These are phyloP conservation scores for Alternaria tenuissima DNA, from an alignment of 2,329 filamentous ascomycete genomes.

Conservation along the genomic window DNA sequence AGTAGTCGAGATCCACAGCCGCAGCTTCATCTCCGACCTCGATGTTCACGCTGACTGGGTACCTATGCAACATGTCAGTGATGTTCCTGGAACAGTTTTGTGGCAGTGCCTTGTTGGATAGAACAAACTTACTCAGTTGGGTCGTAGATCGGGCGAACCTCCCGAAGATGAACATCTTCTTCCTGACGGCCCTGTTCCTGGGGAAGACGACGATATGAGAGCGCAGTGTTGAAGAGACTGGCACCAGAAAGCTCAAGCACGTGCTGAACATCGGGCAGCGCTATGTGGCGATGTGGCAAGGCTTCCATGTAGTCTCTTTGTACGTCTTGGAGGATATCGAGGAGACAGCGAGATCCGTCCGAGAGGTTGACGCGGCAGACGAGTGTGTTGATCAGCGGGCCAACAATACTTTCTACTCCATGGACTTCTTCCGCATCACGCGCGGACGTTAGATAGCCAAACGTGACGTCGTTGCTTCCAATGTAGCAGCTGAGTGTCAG, in stretches of 20 bases:
- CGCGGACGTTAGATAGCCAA: conserved; percentile 56
- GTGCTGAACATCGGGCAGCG: conserved; percentile 58
- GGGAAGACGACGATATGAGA: conserved; percentile 58
- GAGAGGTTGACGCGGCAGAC: conserved; percentile 54
- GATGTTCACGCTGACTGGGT: conserved; percentile 58
- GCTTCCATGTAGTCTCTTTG: conserved; percentile 59
- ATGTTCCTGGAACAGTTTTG: neutral
- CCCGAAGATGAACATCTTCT: conserved; percentile 48
- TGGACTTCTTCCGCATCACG: conserved; percentile 52
- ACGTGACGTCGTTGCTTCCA: conserved; percentile 51
- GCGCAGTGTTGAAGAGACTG: conserved; percentile 58
- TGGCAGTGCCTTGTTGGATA: neutral
- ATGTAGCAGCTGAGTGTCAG: conserved; percentile 51
- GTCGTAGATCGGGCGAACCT: conserved; percentile 52
- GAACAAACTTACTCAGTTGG: conserved; percentile 51
- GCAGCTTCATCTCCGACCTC: conserved; percentile 53
- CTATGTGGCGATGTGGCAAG: conserved; percentile 55
- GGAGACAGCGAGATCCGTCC: conserved; percentile 41
- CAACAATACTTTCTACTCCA: conserved; percentile 54
- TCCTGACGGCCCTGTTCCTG: conserved; percentile 32
- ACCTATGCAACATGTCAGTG: conserved; percentile 22
- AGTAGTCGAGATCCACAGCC: conserved; percentile 46
- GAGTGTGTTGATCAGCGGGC: conserved; percentile 58
- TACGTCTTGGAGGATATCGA: conserved; percentile 52
- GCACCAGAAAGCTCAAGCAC: conserved; percentile 43